Base-by-base conservation (phyloP, 2,329 filamentous ascomycete species). In the Endoconidiophora polonica region DNA sequence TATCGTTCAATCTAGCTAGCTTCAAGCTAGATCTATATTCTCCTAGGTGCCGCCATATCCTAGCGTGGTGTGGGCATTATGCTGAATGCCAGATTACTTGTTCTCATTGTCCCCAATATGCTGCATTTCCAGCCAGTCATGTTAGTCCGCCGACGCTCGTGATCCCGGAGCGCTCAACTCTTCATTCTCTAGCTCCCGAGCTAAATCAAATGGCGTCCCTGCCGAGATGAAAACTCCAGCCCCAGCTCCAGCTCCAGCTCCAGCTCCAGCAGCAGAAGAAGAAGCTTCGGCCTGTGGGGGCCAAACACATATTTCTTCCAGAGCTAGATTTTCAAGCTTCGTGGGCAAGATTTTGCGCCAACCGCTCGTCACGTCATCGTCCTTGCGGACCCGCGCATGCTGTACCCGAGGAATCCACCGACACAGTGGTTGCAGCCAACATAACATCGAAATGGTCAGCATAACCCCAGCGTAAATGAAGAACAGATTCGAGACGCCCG, bases 71-170 rank as follows among this genome's bases (percentile, higher is more conserved):
- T 26, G 40, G 1, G 48, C 48, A 26, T 36, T 43, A 20, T 26
- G 36, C n/a, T n/a, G 22, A 9, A 22, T 18, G 9, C 12, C 14
- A 14, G 16, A 7, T 23, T 16, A 16, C 16, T 42, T 38, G 5
- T 43, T n/a, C 23, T 37, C 22, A 23, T 18, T 12, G 16, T 29
- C 37, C 9, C n/a, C 14, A 14, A 50, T 45, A 20, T 40, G 29
- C 39, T 50, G 49, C 49, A 50, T 50, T 37, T 50, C 49, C 26
- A 50, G 20, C 49, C 49, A 50, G 12, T 46, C 49, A 16, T 42
- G 38, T n/a, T 47, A 9, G 9, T 50, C 33, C 22, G 43, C 49
- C 5, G 49, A 50, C 5, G n/a, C 44, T 14, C 43, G 44, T 5
- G 49, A 50, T 16, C 49, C 49, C 26, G 49, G 49, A 6, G 43